Conservation (phyloP, 1,139 yeast genomes). For the Blastobotrys persicus region DNA sequence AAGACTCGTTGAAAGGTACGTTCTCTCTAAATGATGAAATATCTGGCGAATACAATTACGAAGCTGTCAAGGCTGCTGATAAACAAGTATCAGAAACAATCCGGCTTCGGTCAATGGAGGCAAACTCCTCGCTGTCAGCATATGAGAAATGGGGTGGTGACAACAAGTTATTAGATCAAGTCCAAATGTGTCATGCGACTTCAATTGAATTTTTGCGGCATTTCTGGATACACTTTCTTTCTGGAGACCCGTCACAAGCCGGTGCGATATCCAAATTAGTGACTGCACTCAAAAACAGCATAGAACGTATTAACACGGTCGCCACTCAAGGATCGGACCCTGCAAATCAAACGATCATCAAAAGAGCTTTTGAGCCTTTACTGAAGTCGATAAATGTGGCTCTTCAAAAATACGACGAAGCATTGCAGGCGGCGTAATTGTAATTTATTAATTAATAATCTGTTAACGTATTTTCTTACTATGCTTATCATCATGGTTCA, state of each 20-base stretch:
- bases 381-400: constrained; percentile 42
- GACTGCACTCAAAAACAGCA: constrained; percentile 48
- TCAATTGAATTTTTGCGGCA: constrained; percentile 69
- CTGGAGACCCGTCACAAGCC: constrained; percentile 55
- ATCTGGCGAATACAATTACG: constrained; percentile 16
- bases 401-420: constrained; percentile 38
- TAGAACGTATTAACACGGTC: constrained; percentile 45
- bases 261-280: constrained; percentile 46
- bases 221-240: constrained; percentile 63
- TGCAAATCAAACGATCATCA: constrained; percentile 30
- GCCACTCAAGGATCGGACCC: constrained; percentile 30
- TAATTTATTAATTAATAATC: constrained; percentile 6
- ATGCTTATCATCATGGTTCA: neutral
- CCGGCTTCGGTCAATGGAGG: constrained; percentile 27
- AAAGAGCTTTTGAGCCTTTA: constrained; percentile 40
- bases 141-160: constrained; percentile 21
- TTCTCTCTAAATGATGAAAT: constrained; percentile 27
- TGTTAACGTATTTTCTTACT: neutral
- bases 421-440: constrained; percentile 20
- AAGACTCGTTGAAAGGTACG: constrained; percentile 21
- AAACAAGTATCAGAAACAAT: constrained; percentile 26
- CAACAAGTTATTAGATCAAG: constrained; percentile 27
- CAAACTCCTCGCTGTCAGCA: constrained; percentile 16
- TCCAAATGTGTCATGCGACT: constrained; percentile 54
- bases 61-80: constrained; percentile 26